phyloP scores from a whole-genome alignment of 441 rosid genomes.

The Pelargonium myrrhifolium region DNA sequence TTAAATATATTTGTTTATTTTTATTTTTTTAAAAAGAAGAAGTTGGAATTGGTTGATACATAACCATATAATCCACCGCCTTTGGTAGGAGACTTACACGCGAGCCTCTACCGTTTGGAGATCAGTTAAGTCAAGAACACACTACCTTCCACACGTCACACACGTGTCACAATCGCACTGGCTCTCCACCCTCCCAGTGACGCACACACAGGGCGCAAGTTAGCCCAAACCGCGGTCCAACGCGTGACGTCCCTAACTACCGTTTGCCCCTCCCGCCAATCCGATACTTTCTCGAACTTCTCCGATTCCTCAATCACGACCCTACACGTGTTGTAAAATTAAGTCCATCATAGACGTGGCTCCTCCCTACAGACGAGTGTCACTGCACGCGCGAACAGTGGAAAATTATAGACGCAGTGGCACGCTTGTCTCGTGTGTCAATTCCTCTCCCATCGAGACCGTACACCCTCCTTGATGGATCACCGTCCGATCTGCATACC shows the following conservation, averaged over 20 bases:
- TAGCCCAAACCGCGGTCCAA: not conserved
- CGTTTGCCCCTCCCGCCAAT: slow-evolving; percentile 4
- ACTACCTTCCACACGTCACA: not conserved
- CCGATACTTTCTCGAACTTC: not conserved
- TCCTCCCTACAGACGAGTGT: too few species aligned
- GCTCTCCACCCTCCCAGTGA: not conserved
- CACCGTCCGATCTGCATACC: slow-evolving; percentile 1
- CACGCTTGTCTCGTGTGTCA: slow-evolving; percentile 2
- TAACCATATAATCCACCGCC: not conserved
- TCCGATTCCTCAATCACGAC: not conserved
- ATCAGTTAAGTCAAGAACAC: not conserved
- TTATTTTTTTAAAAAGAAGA: too few species aligned
- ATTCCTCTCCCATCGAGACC: not conserved
- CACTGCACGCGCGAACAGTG: not conserved
- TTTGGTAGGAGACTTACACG: not conserved
- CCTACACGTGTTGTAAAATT: not conserved
- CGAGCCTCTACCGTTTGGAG: slow-evolving; percentile 1
- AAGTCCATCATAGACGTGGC: not conserved
- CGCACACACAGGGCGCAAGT: not conserved
- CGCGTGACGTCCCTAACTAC: slow-evolving; percentile 10
- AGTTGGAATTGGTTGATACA: too few species aligned
- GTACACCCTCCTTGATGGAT: not conserved
- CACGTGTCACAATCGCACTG: slow-evolving; percentile 4
- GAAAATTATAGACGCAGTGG: not conserved
- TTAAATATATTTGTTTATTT: too few species aligned